Evolutionary conservation across 1,284 basidiomycete genomes (phyloP).

Genomic region (Anthracocystis walkeri): DNA sequence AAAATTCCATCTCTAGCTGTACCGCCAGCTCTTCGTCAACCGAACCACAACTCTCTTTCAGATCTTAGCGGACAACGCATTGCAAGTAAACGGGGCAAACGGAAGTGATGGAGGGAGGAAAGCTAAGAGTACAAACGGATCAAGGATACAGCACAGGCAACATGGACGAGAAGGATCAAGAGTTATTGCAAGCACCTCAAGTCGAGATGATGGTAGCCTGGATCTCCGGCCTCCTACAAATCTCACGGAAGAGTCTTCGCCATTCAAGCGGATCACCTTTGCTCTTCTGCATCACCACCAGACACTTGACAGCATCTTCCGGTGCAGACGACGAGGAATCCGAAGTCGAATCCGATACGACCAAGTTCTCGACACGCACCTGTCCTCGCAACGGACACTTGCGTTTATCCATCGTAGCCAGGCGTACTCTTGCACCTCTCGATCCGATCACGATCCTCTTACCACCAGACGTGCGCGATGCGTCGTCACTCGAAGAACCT

Average conservation of each 20-base stretch:
- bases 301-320: conserved; percentile 33
- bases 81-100: conserved; percentile 7
- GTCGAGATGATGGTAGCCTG: conserved; percentile 49
- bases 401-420: conserved; percentile 63
- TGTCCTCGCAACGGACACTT: conserved; percentile 67
- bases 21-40: not conserved
- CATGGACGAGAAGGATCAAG: not conserved
- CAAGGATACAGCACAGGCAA: not conserved
- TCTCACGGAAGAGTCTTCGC: conserved; percentile 67
- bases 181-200: conserved; percentile 2
- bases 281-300: conserved; percentile 67
- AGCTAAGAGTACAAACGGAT: conserved; percentile 6
- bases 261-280: conserved; percentile 70
- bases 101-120: not conserved
- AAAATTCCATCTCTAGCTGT: not conserved
- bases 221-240: conserved; percentile 44
- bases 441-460: conserved; percentile 41
- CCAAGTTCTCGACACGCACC: conserved; percentile 59
- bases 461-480: conserved; percentile 10
- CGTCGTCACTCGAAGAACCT: conserved; percentile 9
- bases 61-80: conserved; percentile 7
- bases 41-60: not conserved
- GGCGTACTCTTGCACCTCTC: conserved; percentile 59
- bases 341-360: conserved; percentile 17
- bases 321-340: conserved; percentile 13